These are phyloP conservation scores for Botryosphaeria agaves DNA, from an alignment of 2,329 filamentous ascomycete genomes.

Conservation along the genomic window DNA sequence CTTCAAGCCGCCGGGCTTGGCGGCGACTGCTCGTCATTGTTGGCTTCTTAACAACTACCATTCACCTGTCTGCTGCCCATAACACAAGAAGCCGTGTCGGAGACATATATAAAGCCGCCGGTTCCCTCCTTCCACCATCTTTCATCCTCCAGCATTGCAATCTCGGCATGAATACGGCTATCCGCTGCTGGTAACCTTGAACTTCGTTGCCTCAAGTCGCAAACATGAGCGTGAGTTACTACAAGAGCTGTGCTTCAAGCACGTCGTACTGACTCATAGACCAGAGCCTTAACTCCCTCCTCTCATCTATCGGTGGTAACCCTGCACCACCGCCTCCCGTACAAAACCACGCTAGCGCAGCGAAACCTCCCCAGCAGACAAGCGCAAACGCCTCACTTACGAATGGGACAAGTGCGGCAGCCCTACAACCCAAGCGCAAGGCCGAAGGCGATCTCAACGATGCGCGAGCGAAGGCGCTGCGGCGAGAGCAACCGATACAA, in stretches of 20 bases:
- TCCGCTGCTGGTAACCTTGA: too few relatives aligned
- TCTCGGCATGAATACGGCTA: too few relatives aligned
- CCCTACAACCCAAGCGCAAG: constrained; percentile 18
- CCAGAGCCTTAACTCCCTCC: constrained; percentile 34
- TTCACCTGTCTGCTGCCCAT: too few relatives aligned
- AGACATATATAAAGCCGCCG: too few relatives aligned
- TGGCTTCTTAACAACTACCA: too few relatives aligned
- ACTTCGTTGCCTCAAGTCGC: too few relatives aligned
- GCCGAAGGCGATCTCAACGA: constrained; percentile 17
- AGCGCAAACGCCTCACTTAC: not conserved
- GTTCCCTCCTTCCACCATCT: too few relatives aligned
- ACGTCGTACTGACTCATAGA: constrained; percentile 1
- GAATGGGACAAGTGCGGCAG: constrained; percentile 5
- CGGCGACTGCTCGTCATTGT: too few relatives aligned
- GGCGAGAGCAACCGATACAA: constrained; percentile 11
- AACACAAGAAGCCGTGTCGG: too few relatives aligned
- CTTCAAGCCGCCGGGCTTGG: too few relatives aligned
- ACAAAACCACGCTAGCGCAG: constrained; percentile 3
- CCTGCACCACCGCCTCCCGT: constrained; percentile 9
- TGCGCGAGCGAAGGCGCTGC: constrained; percentile 14
- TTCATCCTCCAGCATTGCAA: too few relatives aligned
- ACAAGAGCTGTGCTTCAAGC: not conserved
- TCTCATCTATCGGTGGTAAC: constrained; percentile 30
- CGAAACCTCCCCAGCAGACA: constrained; percentile 1
- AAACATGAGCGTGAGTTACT: constrained; percentile 7